These are phyloP conservation scores for Nakazawaea ambrosiae DNA, from an alignment of 805 yeast species.

Conservation along the genomic window DNA sequence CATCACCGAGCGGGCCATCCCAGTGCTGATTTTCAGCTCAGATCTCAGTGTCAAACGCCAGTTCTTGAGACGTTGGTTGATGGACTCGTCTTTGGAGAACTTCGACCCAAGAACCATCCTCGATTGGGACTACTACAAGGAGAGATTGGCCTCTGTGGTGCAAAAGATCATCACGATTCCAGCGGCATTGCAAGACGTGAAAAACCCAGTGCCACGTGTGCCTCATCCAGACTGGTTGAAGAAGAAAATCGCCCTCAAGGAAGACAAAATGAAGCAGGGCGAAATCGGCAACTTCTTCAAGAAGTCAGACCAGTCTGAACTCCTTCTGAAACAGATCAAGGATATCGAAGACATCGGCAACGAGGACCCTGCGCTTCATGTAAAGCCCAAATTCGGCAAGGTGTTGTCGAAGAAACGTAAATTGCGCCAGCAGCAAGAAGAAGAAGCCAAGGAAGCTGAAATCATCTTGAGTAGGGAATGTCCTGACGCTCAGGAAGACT, in stretches of 20 bases:
- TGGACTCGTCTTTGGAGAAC: slow-evolving; percentile 65
- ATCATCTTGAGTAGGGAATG: slow-evolving; percentile 44
- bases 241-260: slow-evolving; percentile 48
- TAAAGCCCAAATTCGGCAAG: slow-evolving; percentile 33
- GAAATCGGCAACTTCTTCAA: slow-evolving; percentile 53
- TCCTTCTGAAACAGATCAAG: slow-evolving; percentile 32
- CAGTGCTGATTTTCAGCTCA: slow-evolving; percentile 91
- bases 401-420: slow-evolving; percentile 43
- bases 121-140: slow-evolving; percentile 91
- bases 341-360: slow-evolving; percentile 75
- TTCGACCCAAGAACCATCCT: slow-evolving; percentile 85
- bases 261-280: slow-evolving; percentile 68
- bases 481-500: slow-evolving; percentile 64
- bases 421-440: slow-evolving; percentile 19
- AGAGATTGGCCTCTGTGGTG: slow-evolving; percentile 84
- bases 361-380: slow-evolving; percentile 17
- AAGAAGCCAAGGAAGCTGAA: slow-evolving; percentile 25
- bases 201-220: slow-evolving; percentile 92
- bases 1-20: slow-evolving; percentile 92
- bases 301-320: slow-evolving; percentile 33
- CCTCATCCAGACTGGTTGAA: slow-evolving; percentile 91
- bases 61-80: slow-evolving; percentile 80
- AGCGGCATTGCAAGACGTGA: slow-evolving; percentile 84
- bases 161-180: slow-evolving; percentile 96
- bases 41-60: slow-evolving; percentile 62